These are phyloP conservation scores for Syncephalastrum racemosum DNA, from an alignment of 371 early-diverging fungal species.

Conservation along the genomic window DNA sequence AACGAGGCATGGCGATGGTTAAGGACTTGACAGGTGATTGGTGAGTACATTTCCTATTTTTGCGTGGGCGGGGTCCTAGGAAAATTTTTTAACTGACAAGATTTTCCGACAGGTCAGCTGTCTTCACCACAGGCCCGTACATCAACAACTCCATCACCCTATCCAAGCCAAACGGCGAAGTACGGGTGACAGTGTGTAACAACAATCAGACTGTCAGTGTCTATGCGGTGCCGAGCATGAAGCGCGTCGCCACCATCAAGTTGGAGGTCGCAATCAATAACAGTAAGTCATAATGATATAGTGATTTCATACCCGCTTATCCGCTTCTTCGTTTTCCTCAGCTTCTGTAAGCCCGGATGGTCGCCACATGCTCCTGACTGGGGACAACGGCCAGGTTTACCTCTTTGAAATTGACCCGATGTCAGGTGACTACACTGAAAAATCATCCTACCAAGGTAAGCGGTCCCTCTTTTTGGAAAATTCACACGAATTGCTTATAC, in stretches of 20 bases:
- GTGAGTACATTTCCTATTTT: conserved; percentile 12
- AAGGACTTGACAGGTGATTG: conserved; percentile 12
- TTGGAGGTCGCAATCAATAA: conserved; percentile 81
- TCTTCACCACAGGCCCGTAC: conserved; percentile 17
- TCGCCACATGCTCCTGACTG: conserved; percentile 75
- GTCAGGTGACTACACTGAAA: conserved; percentile 55
- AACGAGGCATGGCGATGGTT: conserved; percentile 22
- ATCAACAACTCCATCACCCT: conserved; percentile 23
- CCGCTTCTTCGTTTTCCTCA: conserved; percentile 10
- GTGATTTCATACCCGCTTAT: conserved; percentile 6
- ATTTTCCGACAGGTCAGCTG: conserved; percentile 10
- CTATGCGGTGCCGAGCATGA: conserved; percentile 66
- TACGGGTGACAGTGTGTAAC: conserved; percentile 74
- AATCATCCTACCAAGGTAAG: conserved; percentile 13
- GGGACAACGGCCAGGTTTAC: conserved; percentile 80
- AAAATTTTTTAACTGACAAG: too few relatives aligned
- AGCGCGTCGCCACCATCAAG: conserved; percentile 59
- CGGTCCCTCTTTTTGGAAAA: background rate
- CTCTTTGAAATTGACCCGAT: conserved; percentile 63
- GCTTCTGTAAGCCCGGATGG: conserved; percentile 86
- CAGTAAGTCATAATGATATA: conserved; percentile 30
- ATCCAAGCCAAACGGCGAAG: conserved; percentile 8
- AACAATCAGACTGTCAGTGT: conserved; percentile 90
- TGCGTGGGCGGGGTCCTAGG: too few relatives aligned
- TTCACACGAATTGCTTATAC: background rate